Conservation (phyloP, 495 filamentous ascomycete species). For the Oidiodendron maius region DNA sequence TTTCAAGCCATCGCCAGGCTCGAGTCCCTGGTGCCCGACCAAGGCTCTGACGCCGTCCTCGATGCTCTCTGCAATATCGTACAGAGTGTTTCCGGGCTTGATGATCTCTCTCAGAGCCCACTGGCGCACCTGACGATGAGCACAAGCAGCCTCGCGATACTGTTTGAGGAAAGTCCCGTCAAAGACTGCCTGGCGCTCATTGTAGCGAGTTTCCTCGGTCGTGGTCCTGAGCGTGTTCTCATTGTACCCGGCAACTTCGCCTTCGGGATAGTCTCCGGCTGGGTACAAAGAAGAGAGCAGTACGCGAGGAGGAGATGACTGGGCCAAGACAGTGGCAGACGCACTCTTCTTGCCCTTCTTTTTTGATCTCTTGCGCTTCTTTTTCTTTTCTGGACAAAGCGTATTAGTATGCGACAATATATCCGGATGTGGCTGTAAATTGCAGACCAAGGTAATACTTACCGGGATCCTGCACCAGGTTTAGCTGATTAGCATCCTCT, state of each 20-base stretch:
- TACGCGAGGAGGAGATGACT: slow-evolving; percentile 72
- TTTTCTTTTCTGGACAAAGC: slow-evolving; percentile 27
- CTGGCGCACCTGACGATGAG: slow-evolving; percentile 61
- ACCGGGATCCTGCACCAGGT: slow-evolving; percentile 4
- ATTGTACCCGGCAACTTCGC: slow-evolving; percentile 69
- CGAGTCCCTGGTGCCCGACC: slow-evolving; percentile 70
- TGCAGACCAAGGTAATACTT: neutral
- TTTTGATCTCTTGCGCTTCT: slow-evolving; percentile 68
- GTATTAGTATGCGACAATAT: neutral
- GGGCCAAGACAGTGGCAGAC: slow-evolving; percentile 63
- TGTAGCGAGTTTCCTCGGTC: slow-evolving; percentile 76
- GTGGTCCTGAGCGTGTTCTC: slow-evolving; percentile 79
- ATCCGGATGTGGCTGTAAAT: neutral
- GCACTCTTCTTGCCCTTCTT: slow-evolving; percentile 75
- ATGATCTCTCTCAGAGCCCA: slow-evolving; percentile 67
- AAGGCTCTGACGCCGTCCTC: slow-evolving; percentile 78
- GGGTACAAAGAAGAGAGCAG: slow-evolving; percentile 70
- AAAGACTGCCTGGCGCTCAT: slow-evolving; percentile 63
- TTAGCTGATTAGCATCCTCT: slow-evolving; percentile 5
- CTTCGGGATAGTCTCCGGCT: slow-evolving; percentile 64
- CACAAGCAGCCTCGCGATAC: slow-evolving; percentile 68
- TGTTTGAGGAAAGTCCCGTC: slow-evolving; percentile 76
- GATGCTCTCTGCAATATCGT: slow-evolving; percentile 78
- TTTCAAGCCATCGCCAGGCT: slow-evolving; percentile 67
- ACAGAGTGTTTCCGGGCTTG: slow-evolving; percentile 76